Evolutionary conservation across 2,329 filamentous ascomycete species (phyloP).

Genomic region (Fusarium guadeloupense): DNA sequence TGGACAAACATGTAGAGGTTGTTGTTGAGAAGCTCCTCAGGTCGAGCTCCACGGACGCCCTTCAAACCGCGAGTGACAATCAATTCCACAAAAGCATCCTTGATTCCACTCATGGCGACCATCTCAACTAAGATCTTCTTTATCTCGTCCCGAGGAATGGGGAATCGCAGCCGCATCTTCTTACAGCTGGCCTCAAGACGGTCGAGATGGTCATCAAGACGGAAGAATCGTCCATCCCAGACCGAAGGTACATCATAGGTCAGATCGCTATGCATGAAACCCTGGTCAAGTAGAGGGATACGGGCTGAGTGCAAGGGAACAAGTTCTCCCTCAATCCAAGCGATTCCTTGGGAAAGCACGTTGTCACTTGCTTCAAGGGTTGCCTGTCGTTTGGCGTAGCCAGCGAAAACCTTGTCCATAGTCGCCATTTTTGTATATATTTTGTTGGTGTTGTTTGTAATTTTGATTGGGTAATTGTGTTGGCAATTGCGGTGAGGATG

Average conservation of each 20-base stretch:
- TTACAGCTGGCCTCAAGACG: constrained; percentile 54
- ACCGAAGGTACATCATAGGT: constrained; percentile 63
- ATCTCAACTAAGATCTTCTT: constrained; percentile 54
- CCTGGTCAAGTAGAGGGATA: constrained; percentile 61
- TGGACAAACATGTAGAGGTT: constrained; percentile 59
- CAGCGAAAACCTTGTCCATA: constrained; percentile 55
- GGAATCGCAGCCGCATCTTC: constrained; percentile 57
- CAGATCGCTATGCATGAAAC: constrained; percentile 61
- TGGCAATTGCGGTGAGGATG: neutral
- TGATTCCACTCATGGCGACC: constrained; percentile 56
- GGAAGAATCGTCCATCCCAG: constrained; percentile 63
- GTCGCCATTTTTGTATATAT: constrained; percentile 53
- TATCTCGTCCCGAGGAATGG: constrained; percentile 52
- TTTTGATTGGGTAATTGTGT: neutral
- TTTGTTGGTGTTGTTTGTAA: neutral
- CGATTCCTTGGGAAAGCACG: constrained; percentile 51
- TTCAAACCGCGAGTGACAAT: constrained; percentile 60
- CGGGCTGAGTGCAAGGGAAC: constrained; percentile 56
- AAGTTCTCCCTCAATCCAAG: constrained; percentile 57
- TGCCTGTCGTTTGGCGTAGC: constrained; percentile 44
- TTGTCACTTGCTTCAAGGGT: constrained; percentile 37
- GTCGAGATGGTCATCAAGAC: constrained; percentile 58
- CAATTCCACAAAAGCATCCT: constrained; percentile 60
- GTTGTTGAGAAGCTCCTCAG: constrained; percentile 49
- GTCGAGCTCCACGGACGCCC: constrained; percentile 49